Base-by-base conservation (phyloP, 2,329 filamentous ascomycete genomes). In the Botryotinia calthae region DNA sequence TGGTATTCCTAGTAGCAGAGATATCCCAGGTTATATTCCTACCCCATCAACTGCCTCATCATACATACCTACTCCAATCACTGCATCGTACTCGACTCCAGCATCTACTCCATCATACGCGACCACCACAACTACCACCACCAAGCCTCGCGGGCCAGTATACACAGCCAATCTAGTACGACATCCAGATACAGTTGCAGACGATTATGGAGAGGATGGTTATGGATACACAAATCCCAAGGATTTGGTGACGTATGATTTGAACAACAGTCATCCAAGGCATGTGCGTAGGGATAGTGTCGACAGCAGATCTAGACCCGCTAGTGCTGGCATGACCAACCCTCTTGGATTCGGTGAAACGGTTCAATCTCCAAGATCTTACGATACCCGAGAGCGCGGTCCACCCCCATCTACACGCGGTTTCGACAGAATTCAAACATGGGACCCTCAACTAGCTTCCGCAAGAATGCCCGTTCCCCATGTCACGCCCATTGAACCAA, bases 401-500 rank as follows among this genome's bases (percentile, higher is more conserved):
- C 91, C 91, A 2, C 92, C 92, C 16, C 90, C 90, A 7, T 88
- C 90, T 8, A 92, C 89, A 4, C 85, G 91, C 76, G 91, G 90
- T 0, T 89, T 94, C 75, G 91, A 93, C 77, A 92, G 89, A 81
- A 87, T 93, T 75, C 87, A 76, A 25, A 78, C 82, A 10, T 88
- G 88, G 74, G 86, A 87, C 37, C 80, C 84, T 42, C 82, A 80
- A 82, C 61, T 44, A 25, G 28, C 70, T 31, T 20, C 59, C 14
- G 51, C 22, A 20, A 84, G 85, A 68, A 82, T 85, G 79, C 84
- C 87, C 25, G 81, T 86, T 22, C 83, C 74, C 51, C 74, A 73
- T 44, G 72, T 75, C 58, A 48, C 74, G 18, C 73, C 84, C 12
- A 75, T 80, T 71, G 79, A 79, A 34, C 76, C 78, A 20, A 64